Conservation (phyloP, 2,329 filamentous ascomycete species). For the Fusarium sp. region DNA sequence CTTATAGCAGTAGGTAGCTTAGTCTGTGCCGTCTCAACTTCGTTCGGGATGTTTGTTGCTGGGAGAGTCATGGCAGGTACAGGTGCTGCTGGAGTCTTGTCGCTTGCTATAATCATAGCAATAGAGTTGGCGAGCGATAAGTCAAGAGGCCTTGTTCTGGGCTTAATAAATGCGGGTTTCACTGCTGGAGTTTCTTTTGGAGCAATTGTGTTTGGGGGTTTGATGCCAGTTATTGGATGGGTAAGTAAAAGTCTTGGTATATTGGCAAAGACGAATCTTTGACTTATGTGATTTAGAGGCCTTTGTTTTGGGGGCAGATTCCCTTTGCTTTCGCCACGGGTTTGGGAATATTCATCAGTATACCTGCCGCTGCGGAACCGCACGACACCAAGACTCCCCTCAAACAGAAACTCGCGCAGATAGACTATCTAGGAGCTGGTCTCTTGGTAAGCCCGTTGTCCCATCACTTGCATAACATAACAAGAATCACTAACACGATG, state of each 20-base stretch:
- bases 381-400: slow-evolving; percentile 49
- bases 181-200: slow-evolving; percentile 79
- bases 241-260: slow-evolving; percentile 57
- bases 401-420: slow-evolving; percentile 67
- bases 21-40: slow-evolving; percentile 71
- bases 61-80: slow-evolving; percentile 76
- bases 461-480: neutral
- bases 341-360: slow-evolving; percentile 71
- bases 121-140: slow-evolving; percentile 78
- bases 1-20: slow-evolving; percentile 71
- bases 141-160: slow-evolving; percentile 78
- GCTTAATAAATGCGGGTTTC: slow-evolving; percentile 78
- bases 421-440: slow-evolving; percentile 81
- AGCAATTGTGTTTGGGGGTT: slow-evolving; percentile 75
- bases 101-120: slow-evolving; percentile 79
- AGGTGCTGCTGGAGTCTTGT: slow-evolving; percentile 78
- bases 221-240: slow-evolving; percentile 76
- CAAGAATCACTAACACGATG: slow-evolving; percentile 8
- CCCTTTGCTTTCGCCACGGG: slow-evolving; percentile 73
- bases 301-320: slow-evolving; percentile 79
- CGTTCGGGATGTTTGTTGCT: slow-evolving; percentile 72
- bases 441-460: slow-evolving; percentile 65
- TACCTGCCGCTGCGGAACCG: slow-evolving; percentile 61
- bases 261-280: neutral
- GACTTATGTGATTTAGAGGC: slow-evolving; percentile 61